Base-by-base conservation (phyloP, 768 basidiomycete genomes). In the Sarcodon sp. region DNA sequence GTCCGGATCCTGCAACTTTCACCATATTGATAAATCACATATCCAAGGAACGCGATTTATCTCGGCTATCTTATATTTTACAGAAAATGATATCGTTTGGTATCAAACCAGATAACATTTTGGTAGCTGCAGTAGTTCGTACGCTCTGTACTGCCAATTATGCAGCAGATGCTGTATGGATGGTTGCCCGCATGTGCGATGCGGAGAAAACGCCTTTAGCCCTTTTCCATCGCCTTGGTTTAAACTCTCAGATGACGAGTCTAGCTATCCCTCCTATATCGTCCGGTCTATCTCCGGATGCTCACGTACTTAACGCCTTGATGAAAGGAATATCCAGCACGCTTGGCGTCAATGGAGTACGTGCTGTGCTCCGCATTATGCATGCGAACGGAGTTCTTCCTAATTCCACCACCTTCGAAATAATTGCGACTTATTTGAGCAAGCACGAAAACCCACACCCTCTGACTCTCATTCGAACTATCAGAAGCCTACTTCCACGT, bases 1-100 rank as follows among this genome's bases (percentile, higher is more conserved):
- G 18, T 47, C 78, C 83, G 16, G 73, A 81, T 53, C 69, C 72
- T 7, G 65, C 68, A 10, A 87, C 85, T 0, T 83, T 77, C 60
- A 70, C 76, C 7, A 70, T 79, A 39, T 67, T 83, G 51, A 76
- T 86, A 60, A 72, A 77, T 57, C 68, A 75, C 54, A 60, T 77
- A 47, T 72, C 71, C 33, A 60, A 54, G 13, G 66, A 64, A 35
- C 64, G 64, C 33, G 69, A 77, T 54, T 8, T 41, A 15, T 7
- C 15, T 7, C 15, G 27, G 39, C 8, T 41, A 9, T 41, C 39
- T 15, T 41, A 15, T 13, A 62, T 76, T 37, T 62, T 77, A 46
- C 60, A 70, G 33, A 65, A 64, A 31, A 79, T 83, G 73, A 54
- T 64, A 37, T 45, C 57, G 12, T 55, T 60, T 13, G 68, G 67